Percentiles rank a stretch among this genome's conserved stretches.
Evolutionary conservation across 106 monocot genomes (phyloP).

Genomic region (Gastrodia elata): DNA sequence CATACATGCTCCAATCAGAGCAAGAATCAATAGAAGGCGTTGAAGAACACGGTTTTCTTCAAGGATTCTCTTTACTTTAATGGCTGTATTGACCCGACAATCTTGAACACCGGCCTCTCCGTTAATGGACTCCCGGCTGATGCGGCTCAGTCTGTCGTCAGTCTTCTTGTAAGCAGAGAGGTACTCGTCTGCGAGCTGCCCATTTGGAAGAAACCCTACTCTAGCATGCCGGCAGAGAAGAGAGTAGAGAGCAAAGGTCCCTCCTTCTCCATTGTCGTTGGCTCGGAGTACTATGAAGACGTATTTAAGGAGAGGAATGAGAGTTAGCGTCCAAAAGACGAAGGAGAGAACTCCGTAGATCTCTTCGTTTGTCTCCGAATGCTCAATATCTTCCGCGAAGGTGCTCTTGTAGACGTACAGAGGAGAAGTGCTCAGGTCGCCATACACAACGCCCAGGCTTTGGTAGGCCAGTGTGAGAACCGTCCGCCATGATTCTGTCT

Average conservation of each 20-base stretch:
- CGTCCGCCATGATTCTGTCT: constrained; percentile 50
- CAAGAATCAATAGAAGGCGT: constrained; percentile 51
- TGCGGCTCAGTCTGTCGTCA: constrained; percentile 7
- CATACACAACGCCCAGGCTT: constrained; percentile 86
- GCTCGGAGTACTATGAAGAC: constrained; percentile 80
- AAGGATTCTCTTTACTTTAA: constrained; percentile 33
- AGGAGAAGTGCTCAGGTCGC: constrained; percentile 82
- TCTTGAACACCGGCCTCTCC: not conserved
- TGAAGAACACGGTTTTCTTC: constrained; percentile 66
- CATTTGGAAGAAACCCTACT: constrained; percentile 55
- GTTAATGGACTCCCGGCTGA: not conserved
- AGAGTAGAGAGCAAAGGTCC: constrained; percentile 88
- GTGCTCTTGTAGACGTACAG: constrained; percentile 85
- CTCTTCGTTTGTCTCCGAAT: constrained; percentile 81
- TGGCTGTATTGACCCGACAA: not conserved
- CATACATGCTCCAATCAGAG: constrained; percentile 78
- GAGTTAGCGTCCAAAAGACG: constrained; percentile 87
- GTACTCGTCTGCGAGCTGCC: constrained; percentile 62
- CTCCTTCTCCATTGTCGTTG: constrained; percentile 87
- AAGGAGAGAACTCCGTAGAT: constrained; percentile 89
- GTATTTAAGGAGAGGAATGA: constrained; percentile 77
- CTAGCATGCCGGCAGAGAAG: constrained; percentile 74
- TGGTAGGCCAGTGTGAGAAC: constrained; percentile 63
- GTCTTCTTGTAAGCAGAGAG: constrained; percentile 50
- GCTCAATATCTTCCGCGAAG: constrained; percentile 76